phyloP scores from a whole-genome alignment of 768 basidiomycete species.

The Saitozyma sp. region DNA sequence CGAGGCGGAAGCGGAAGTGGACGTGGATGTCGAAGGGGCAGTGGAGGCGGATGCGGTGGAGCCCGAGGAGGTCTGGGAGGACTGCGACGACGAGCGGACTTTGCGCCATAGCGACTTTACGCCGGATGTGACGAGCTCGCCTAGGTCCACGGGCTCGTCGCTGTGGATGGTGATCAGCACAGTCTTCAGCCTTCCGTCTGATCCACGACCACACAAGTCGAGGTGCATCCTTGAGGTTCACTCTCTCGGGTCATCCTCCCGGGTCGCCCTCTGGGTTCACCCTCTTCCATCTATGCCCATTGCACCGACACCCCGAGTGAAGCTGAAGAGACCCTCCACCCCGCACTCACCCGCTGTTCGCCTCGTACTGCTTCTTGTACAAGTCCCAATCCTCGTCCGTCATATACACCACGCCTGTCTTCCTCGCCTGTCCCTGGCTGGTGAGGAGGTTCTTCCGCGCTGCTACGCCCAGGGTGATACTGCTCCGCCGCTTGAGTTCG shows the following conservation, averaged over 20 bases:
- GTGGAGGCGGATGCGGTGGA: too few relatives aligned
- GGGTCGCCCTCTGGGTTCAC: too few relatives aligned
- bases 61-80: too few relatives aligned
- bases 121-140: conserved; percentile 33
- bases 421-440: conserved; percentile 12
- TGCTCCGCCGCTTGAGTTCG: conserved; percentile 38
- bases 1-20: too few relatives aligned
- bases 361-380: conserved; percentile 36
- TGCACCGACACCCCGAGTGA: neutral
- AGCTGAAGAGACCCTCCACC: neutral
- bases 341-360: conserved; percentile 20
- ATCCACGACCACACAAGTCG: too few relatives aligned
- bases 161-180: neutral
- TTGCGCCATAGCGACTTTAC: conserved; percentile 47
- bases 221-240: too few relatives aligned
- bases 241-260: too few relatives aligned
- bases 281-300: too few relatives aligned
- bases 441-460: conserved; percentile 41
- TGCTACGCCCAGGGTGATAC: conserved; percentile 47
- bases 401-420: conserved; percentile 32
- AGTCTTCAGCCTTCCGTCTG: too few relatives aligned
- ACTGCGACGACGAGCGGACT: conserved; percentile 6
- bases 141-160: conserved; percentile 40
- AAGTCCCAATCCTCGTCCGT: conserved; percentile 44
- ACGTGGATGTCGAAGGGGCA: too few relatives aligned